Conservation (phyloP, 805 yeast species). For the Yamadazyma ubonensis region DNA sequence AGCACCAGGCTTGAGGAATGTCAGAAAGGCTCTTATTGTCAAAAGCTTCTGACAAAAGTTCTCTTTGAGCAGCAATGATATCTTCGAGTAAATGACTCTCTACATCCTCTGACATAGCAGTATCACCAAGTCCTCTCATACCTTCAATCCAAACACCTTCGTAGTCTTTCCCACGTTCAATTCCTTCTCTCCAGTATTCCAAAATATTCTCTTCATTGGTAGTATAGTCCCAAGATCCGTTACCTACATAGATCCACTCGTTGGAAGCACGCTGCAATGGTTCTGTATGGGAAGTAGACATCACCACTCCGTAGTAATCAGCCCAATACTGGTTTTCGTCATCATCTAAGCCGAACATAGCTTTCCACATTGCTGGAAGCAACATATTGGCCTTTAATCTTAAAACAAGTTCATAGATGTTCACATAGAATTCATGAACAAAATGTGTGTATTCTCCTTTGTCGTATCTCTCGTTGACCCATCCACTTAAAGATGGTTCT, state of each 20-base stretch:
- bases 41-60: conserved; percentile 15
- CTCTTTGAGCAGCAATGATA: conserved; percentile 16
- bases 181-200: conserved; percentile 18
- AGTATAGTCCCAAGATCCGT: conserved; percentile 19
- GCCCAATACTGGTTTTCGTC: conserved; percentile 18
- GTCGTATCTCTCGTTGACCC: conserved; percentile 16
- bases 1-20: conserved; percentile 22
- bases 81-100: conserved; percentile 17
- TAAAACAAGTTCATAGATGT: conserved; percentile 16
- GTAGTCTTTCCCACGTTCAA: conserved; percentile 16
- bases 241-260: conserved; percentile 17
- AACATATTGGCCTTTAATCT: conserved; percentile 18
- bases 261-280: conserved; percentile 19
- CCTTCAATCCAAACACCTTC: conserved; percentile 20
- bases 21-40: conserved; percentile 13
- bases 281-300: conserved; percentile 22
- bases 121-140: conserved; percentile 21
- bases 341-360: conserved; percentile 20
- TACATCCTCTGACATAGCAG: conserved; percentile 18
- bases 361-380: conserved; percentile 21
- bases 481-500: conserved; percentile 18
- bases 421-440: conserved; percentile 18
- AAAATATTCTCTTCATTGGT: conserved; percentile 18
- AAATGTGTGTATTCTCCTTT: conserved; percentile 15
- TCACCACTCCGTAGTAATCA: conserved; percentile 20